A percentile compares a stretch with the other conserved stretches of the same genome.
Conservation (phyloP, 2,329 filamentous ascomycete species). For the Fusarium abutilonis region DNA sequence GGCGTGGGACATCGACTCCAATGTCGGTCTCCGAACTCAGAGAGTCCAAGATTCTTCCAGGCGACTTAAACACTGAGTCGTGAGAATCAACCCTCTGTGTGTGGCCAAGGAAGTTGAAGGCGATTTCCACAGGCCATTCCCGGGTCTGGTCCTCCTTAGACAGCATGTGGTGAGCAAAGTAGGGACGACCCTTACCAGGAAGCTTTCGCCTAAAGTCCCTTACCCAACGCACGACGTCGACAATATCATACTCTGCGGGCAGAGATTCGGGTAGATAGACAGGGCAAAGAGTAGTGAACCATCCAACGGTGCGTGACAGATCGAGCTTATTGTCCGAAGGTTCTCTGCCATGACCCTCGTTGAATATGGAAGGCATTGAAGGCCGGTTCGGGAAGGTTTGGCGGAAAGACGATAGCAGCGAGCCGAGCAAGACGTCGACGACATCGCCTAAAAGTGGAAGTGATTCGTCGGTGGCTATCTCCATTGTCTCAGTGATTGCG, state of each 20-base stretch:
- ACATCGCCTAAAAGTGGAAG: constrained; percentile 33
- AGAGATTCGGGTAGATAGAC: constrained; percentile 33
- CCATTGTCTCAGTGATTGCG: constrained; percentile 14
- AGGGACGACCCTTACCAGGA: constrained; percentile 37
- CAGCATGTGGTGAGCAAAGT: constrained; percentile 25
- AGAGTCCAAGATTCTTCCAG: constrained; percentile 9
- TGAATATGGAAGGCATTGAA: constrained; percentile 43
- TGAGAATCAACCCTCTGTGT: constrained; percentile 3
- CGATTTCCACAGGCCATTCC: constrained; percentile 25
- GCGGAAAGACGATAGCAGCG: constrained; percentile 42
- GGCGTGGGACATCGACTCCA: constrained; percentile 18
- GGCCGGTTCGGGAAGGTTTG: constrained; percentile 44
- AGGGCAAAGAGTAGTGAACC: constrained; percentile 50
- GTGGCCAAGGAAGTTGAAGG: constrained; percentile 39
- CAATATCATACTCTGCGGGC: constrained; percentile 1
- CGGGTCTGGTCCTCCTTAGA: neutral
- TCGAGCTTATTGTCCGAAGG: constrained; percentile 43
- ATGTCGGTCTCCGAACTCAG: constrained; percentile 21
- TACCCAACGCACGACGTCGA: constrained; percentile 35
- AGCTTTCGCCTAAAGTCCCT: constrained; percentile 38
- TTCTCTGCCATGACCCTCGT: constrained; percentile 53
- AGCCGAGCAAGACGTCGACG: constrained; percentile 49
- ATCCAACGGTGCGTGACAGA: constrained; percentile 50
- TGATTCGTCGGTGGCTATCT: neutral
- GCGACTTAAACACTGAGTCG: constrained; percentile 14